Evolutionary conservation across 2,329 filamentous ascomycete species (phyloP).

Genomic region (Emericellopsis cladophorae): DNA sequence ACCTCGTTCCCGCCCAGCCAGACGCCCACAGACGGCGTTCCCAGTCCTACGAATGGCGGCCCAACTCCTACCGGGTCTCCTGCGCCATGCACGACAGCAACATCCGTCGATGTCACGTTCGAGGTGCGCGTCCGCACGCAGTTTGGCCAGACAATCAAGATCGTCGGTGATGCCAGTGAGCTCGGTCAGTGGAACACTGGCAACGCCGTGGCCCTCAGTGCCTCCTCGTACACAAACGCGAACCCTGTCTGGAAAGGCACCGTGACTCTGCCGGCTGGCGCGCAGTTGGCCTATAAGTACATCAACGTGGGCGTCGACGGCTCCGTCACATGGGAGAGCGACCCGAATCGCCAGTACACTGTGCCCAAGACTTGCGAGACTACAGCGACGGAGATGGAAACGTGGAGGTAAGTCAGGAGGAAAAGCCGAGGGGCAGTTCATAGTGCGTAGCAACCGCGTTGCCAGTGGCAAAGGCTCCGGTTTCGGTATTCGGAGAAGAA

Average conservation of each 20-base stretch:
- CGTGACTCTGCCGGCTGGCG: slow-evolving; percentile 41
- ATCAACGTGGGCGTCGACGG: slow-evolving; percentile 44
- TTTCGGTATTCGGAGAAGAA: no score
- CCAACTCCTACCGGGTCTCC: slow-evolving; percentile 8
- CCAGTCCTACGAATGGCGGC: slow-evolving; percentile 14
- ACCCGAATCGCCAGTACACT: slow-evolving; percentile 32
- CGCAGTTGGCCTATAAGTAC: slow-evolving; percentile 54
- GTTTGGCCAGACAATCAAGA: slow-evolving; percentile 51
- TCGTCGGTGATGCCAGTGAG: slow-evolving; percentile 44
- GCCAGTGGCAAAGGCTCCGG: no score
- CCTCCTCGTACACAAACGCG: slow-evolving; percentile 41
- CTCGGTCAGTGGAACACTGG: slow-evolving; percentile 51
- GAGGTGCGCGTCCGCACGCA: slow-evolving; percentile 41
- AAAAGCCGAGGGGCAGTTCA: no score
- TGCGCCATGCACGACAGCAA: slow-evolving; percentile 22
- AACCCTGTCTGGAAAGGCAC: slow-evolving; percentile 51
- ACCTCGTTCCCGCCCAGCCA: slow-evolving; percentile 35
- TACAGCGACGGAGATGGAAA: slow-evolving; percentile 12
- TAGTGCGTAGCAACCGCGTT: no score
- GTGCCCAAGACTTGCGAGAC: slow-evolving; percentile 17
- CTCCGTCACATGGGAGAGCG: slow-evolving; percentile 50
- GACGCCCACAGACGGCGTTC: slow-evolving; percentile 24
- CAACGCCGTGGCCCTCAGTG: slow-evolving; percentile 42
- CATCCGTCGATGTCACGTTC: slow-evolving; percentile 49
- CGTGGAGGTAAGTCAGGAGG: slow-evolving; percentile 8